phyloP scores from a whole-genome alignment of 1,139 yeast genomes.

The Suhomyces panamericanus region DNA sequence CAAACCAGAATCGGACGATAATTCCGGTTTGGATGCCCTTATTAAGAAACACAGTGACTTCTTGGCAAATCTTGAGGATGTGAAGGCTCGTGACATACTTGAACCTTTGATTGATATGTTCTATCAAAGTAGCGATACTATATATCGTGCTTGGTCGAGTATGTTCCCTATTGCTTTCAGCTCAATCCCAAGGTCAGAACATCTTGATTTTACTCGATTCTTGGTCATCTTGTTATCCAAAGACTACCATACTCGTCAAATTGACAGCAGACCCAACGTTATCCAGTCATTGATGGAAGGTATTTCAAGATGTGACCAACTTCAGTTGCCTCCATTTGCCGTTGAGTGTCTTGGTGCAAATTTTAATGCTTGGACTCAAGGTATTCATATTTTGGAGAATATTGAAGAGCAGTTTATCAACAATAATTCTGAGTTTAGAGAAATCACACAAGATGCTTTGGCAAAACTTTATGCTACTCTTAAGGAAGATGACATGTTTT shows the following conservation, averaged over 20 bases:
- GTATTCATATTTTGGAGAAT: constrained; percentile 77
- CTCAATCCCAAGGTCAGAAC: constrained; percentile 74
- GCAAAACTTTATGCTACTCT: constrained; percentile 84
- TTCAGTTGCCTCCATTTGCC: constrained; percentile 92
- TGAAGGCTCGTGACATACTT: constrained; percentile 60
- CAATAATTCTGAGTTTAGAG: constrained; percentile 74
- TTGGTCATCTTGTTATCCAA: constrained; percentile 79
- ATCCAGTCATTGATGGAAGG: constrained; percentile 84
- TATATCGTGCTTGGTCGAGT: constrained; percentile 81
- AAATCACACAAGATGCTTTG: constrained; percentile 86
- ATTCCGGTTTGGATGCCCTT: constrained; percentile 31
- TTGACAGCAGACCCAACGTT: constrained; percentile 84
- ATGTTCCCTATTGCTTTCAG: constrained; percentile 79
- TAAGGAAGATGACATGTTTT: constrained; percentile 95
- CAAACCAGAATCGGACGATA: constrained; percentile 1
- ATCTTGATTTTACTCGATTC: constrained; percentile 78
- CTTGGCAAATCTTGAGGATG: constrained; percentile 41
- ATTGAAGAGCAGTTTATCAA: constrained; percentile 66
- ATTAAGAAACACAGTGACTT: constrained; percentile 54
- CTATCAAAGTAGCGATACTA: constrained; percentile 76
- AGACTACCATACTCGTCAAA: constrained; percentile 89
- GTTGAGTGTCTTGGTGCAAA: constrained; percentile 86
- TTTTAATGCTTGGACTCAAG: constrained; percentile 90
- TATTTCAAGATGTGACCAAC: constrained; percentile 65
- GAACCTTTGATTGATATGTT: constrained; percentile 79